These are phyloP conservation scores for Microbotryomycetes sp. DNA, from an alignment of 1,284 basidiomycete genomes.

Conservation along the genomic window DNA sequence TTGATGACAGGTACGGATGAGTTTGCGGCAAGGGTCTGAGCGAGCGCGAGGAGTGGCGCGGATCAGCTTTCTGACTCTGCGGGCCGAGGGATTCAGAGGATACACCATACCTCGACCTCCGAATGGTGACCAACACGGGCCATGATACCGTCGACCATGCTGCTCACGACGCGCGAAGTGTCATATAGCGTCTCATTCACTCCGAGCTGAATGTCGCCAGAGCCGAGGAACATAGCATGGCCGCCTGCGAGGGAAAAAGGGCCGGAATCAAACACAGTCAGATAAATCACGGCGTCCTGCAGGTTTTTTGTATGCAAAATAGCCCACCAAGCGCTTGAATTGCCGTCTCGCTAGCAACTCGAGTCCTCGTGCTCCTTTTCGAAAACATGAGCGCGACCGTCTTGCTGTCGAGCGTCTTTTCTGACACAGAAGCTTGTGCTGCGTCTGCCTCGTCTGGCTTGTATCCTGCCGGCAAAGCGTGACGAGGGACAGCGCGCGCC, in stretches of 20 bases:
- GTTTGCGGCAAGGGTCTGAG: constrained; percentile 80
- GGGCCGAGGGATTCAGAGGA: too few species aligned
- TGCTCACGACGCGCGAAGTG: constrained; percentile 69
- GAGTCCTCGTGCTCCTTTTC: constrained; percentile 88
- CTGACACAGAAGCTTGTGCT: constrained; percentile 18
- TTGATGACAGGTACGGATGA: constrained; percentile 91
- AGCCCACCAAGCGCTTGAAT: constrained; percentile 56
- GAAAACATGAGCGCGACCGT: constrained; percentile 83
- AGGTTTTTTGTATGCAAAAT: not conserved
- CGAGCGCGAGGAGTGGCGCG: not conserved
- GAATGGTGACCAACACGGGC: constrained; percentile 86
- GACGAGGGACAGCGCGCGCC: constrained; percentile 13
- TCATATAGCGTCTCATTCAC: constrained; percentile 88
- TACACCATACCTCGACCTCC: constrained; percentile 71
- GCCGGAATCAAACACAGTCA: too few species aligned
- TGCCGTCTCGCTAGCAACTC: constrained; percentile 80
- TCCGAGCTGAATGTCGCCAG: constrained; percentile 87
- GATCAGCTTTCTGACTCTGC: too few species aligned
- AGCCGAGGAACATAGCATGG: constrained; percentile 84
- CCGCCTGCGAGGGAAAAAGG: constrained; percentile 49
- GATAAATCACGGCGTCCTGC: not conserved
- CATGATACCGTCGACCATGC: constrained; percentile 96
- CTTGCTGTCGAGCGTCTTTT: constrained; percentile 51
- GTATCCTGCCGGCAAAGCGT: constrained; percentile 2
- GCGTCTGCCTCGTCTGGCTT: not conserved